phyloP scores from a whole-genome alignment of 1,284 basidiomycete species.

The Singerocomus rubriflavus region DNA sequence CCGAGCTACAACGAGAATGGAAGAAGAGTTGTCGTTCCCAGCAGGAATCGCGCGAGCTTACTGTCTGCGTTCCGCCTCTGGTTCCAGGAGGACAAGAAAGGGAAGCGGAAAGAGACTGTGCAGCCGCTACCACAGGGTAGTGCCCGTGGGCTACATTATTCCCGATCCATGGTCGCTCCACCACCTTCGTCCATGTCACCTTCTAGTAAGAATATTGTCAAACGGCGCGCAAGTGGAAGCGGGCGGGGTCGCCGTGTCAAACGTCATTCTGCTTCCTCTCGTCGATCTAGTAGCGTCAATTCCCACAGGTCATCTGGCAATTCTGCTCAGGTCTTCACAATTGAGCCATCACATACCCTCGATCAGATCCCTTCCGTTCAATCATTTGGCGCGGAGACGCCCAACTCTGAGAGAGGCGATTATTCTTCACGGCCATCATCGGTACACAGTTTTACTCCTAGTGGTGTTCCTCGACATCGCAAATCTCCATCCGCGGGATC shows the following conservation, averaged over 20 bases:
- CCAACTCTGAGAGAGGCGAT: conserved; percentile 75
- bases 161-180: conserved; percentile 23
- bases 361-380: conserved; percentile 54
- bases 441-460: conserved; percentile 62
- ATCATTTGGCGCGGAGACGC: conserved; percentile 72
- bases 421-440: conserved; percentile 72
- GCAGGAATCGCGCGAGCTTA: conserved; percentile 64
- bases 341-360: conserved; percentile 51
- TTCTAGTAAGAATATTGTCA: conserved; percentile 39
- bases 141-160: conserved; percentile 22
- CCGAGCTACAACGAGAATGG: conserved; percentile 48
- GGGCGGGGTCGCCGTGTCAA: conserved; percentile 51
- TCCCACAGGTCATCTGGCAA: conserved; percentile 70
- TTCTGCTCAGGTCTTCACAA: conserved; percentile 55
- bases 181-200: conserved; percentile 22
- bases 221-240: conserved; percentile 46
- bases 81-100: conserved; percentile 79
- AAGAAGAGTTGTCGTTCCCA: conserved; percentile 32
- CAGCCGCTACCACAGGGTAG: conserved; percentile 31
- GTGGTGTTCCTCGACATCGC: conserved; percentile 47
- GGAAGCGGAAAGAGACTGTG: conserved; percentile 59
- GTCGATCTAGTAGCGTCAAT: conserved; percentile 79
- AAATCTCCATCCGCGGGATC: conserved; percentile 77
- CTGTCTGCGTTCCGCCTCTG: conserved; percentile 71
- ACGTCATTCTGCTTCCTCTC: conserved; percentile 65